Percentiles rank a stretch among this genome's conserved stretches.
Evolutionary conservation across 2,329 filamentous ascomycete genomes (phyloP).

Genomic region (Ophiostoma piceae): DNA sequence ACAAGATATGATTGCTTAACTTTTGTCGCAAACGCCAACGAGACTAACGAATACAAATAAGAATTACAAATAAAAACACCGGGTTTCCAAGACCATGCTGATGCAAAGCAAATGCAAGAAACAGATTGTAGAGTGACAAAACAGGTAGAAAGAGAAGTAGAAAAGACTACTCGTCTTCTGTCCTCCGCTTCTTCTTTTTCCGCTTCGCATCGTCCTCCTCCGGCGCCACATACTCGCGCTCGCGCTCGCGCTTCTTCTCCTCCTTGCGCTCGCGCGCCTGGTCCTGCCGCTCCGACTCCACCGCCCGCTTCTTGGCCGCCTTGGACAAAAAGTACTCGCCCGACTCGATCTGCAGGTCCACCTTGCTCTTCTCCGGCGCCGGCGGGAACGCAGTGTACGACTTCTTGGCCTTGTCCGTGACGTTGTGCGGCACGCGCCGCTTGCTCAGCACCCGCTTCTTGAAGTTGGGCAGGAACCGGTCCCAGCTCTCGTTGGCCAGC

Average conservation of each 20-base stretch:
- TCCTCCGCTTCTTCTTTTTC: constrained; percentile 43
- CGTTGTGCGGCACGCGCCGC: constrained; percentile 72
- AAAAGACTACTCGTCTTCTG: constrained; percentile 6
- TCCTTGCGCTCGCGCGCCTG: constrained; percentile 82
- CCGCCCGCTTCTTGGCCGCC: constrained; percentile 80
- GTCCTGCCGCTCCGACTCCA: constrained; percentile 73
- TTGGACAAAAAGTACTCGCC: constrained; percentile 96
- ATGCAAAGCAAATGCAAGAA: neutral
- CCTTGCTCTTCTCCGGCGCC: constrained; percentile 95
- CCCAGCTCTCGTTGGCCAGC: constrained; percentile 85
- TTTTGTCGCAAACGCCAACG: constrained; percentile 13
- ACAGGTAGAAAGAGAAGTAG: neutral
- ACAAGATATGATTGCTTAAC: neutral
- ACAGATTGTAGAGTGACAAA: neutral
- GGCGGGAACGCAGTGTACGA: constrained; percentile 95
- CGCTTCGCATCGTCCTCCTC: constrained; percentile 68
- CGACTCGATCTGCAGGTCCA: constrained; percentile 94
- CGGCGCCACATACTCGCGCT: constrained; percentile 81
- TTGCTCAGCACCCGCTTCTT: constrained; percentile 88
- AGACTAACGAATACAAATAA: neutral
- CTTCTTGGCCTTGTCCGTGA: constrained; percentile 93
- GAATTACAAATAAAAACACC: constrained; percentile 8
- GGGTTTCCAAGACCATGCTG: constrained; percentile 16
- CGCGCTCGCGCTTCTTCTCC: constrained; percentile 78
- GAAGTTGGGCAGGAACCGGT: constrained; percentile 93